A percentile compares a stretch with the other conserved stretches of the same genome.
Evolutionary conservation across 805 yeast genomes (phyloP).

Genomic region (Wickerhamiella kurtzmanii): DNA sequence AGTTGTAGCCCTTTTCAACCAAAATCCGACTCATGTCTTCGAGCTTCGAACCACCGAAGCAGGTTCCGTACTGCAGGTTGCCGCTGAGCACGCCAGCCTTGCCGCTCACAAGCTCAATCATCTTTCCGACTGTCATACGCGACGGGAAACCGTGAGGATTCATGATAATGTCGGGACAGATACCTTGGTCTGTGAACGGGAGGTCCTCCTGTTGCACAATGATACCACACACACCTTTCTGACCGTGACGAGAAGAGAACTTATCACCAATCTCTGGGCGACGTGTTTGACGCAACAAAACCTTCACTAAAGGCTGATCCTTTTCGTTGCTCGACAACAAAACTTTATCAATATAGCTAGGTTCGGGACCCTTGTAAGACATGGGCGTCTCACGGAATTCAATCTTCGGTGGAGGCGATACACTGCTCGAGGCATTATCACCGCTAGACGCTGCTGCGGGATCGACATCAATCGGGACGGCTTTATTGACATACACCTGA

Average conservation of each 20-base stretch:
- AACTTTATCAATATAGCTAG: slow-evolving; percentile 90
- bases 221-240: slow-evolving; percentile 98
- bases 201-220: slow-evolving; percentile 93
- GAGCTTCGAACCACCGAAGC: slow-evolving; percentile 95
- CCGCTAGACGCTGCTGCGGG: slow-evolving; percentile 28
- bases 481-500: slow-evolving; percentile 85
- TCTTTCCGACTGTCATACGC: slow-evolving; percentile 98
- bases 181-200: slow-evolving; percentile 89
- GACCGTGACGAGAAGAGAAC: slow-evolving; percentile 95
- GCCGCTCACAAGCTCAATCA: slow-evolving; percentile 92
- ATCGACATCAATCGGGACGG: slow-evolving; percentile 70
- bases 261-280: slow-evolving; percentile 97
- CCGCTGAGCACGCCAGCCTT: slow-evolving; percentile 96
- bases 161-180: slow-evolving; percentile 92
- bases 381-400: slow-evolving; percentile 87
- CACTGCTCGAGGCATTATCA: slow-evolving; percentile 16
- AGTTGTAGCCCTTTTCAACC: slow-evolving; percentile 81
- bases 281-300: slow-evolving; percentile 83
- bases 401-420: slow-evolving; percentile 27
- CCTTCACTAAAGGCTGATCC: slow-evolving; percentile 89
- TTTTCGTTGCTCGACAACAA: slow-evolving; percentile 94
- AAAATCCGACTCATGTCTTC: slow-evolving; percentile 88
- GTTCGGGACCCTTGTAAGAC: slow-evolving; percentile 86
- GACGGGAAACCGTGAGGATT: slow-evolving; percentile 99
- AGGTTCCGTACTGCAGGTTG: slow-evolving; percentile 84